These are phyloP conservation scores for Castanea crenata DNA, from an alignment of 306 rosid species.

Conservation along the genomic window DNA sequence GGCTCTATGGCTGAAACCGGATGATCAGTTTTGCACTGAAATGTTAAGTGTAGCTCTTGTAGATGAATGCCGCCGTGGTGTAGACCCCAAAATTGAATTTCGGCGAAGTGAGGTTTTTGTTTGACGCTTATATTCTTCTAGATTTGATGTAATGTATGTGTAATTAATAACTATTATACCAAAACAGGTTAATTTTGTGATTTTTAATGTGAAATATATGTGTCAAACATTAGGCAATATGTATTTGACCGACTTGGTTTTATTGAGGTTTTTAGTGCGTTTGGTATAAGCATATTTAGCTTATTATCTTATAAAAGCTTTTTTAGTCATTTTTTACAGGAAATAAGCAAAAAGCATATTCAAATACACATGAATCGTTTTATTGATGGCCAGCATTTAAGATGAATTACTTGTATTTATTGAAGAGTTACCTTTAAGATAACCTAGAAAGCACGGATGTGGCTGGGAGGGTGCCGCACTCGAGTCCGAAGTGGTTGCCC, in stretches of 20 bases:
- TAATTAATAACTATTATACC: neutral
- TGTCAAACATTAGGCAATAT: neutral
- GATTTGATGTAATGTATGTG: constrained; percentile 16
- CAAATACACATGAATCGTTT: too few relatives aligned
- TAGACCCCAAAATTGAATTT: constrained; percentile 40
- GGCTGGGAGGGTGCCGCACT: too few relatives aligned
- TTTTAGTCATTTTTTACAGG: too few relatives aligned
- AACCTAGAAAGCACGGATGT: too few relatives aligned
- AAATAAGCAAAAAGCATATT: too few relatives aligned
- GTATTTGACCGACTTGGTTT: neutral
- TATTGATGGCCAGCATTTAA: too few relatives aligned
- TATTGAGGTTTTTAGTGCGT: too few relatives aligned
- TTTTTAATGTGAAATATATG: neutral
- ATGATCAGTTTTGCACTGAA: constrained; percentile 90
- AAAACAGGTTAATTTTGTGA: neutral
- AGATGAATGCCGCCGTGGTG: constrained; percentile 62
- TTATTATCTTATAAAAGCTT: too few relatives aligned
- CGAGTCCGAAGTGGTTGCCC: too few relatives aligned
- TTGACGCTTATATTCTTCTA: constrained; percentile 4
- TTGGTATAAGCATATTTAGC: too few relatives aligned
- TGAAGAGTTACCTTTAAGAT: too few relatives aligned
- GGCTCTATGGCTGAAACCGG: constrained; percentile 90
- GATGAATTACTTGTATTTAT: too few relatives aligned
- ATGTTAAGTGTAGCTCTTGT: constrained; percentile 75
- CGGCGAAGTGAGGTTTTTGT: constrained; percentile 24